Percentiles rank a stretch among this genome's conserved stretches.
Evolutionary conservation across 805 yeast species (phyloP).

Genomic region (Saccharomycopsis fodiens): DNA sequence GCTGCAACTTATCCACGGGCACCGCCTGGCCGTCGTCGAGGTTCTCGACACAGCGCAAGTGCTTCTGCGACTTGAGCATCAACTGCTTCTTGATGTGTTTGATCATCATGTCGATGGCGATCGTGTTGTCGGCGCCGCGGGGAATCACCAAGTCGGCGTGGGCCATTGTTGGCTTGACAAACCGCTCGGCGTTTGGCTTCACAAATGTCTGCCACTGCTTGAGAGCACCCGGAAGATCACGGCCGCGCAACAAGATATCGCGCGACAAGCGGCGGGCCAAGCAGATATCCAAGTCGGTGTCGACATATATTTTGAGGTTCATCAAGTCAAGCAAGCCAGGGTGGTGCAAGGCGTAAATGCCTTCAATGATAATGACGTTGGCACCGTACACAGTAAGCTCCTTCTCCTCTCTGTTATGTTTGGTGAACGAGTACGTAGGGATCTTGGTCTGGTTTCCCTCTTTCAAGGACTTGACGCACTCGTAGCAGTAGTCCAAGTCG

Average conservation of each 20-base stretch:
- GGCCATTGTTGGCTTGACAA: slow-evolving; percentile 67
- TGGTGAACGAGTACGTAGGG: slow-evolving; percentile 61
- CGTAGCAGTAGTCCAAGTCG: slow-evolving; percentile 65
- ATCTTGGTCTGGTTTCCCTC: slow-evolving; percentile 61
- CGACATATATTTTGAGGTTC: slow-evolving; percentile 86
- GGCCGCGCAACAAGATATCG: slow-evolving; percentile 78
- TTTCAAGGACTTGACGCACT: slow-evolving; percentile 58
- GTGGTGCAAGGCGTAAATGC: slow-evolving; percentile 77
- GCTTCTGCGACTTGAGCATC: slow-evolving; percentile 53
- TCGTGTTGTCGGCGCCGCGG: slow-evolving; percentile 60
- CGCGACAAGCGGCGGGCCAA: slow-evolving; percentile 80
- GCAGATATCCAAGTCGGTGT: slow-evolving; percentile 90
- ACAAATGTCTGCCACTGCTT: slow-evolving; percentile 88
- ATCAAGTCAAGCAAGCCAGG: slow-evolving; percentile 60
- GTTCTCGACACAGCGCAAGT: slow-evolving; percentile 53
- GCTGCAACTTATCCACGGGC: slow-evolving; percentile 40
- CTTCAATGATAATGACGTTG: slow-evolving; percentile 87
- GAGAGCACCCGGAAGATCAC: slow-evolving; percentile 76
- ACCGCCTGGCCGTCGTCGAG: slow-evolving; percentile 26
- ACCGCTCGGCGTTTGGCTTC: slow-evolving; percentile 80
- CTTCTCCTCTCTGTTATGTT: slow-evolving; percentile 57
- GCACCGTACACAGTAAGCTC: slow-evolving; percentile 84
- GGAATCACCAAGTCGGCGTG: slow-evolving; percentile 89
- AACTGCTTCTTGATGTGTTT: slow-evolving; percentile 73
- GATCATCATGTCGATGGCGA: slow-evolving; percentile 75